Percentiles rank a stretch among this genome's conserved stretches.
Evolutionary conservation across 805 yeast genomes (phyloP).

Genomic region (Candida coleopterorum): DNA sequence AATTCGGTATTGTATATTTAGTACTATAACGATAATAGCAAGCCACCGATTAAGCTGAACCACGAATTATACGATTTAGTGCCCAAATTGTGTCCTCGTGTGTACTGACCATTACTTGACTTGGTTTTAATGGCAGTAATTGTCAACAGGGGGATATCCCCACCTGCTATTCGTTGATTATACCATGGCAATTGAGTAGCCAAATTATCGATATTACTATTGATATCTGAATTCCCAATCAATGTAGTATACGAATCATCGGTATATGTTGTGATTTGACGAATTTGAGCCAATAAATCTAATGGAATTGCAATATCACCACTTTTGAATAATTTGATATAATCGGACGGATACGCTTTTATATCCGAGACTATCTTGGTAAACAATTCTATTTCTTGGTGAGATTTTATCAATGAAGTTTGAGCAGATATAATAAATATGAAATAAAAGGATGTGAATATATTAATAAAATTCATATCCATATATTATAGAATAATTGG

Average conservation of each 20-base stretch:
- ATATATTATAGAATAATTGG: too few species aligned
- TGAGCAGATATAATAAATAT: too few species aligned
- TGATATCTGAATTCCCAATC: constrained; percentile 18
- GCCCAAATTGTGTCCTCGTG: background rate
- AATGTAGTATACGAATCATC: constrained; percentile 35
- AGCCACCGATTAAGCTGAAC: background rate
- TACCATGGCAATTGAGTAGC: constrained; percentile 39
- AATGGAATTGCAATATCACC: constrained; percentile 22
- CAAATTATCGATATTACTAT: constrained; percentile 19
- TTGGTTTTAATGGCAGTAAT: too few species aligned
- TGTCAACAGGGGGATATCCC: constrained; percentile 2
- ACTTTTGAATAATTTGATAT: constrained; percentile 24
- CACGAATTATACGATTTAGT: background rate
- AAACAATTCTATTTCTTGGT: constrained; percentile 17
- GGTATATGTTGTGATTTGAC: constrained; percentile 25
- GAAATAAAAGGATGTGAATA: too few species aligned
- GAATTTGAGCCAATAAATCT: constrained; percentile 25
- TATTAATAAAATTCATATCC: too few species aligned
- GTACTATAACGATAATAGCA: background rate
- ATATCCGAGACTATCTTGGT: constrained; percentile 33
- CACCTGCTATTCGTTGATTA: constrained; percentile 13
- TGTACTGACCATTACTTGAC: too few species aligned
- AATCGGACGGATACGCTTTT: constrained; percentile 21
- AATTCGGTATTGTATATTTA: too few species aligned
- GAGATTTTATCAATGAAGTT: background rate